These are phyloP conservation scores for Camellia oleifera DNA, from an alignment of 179 eudicot species.

Conservation along the genomic window DNA sequence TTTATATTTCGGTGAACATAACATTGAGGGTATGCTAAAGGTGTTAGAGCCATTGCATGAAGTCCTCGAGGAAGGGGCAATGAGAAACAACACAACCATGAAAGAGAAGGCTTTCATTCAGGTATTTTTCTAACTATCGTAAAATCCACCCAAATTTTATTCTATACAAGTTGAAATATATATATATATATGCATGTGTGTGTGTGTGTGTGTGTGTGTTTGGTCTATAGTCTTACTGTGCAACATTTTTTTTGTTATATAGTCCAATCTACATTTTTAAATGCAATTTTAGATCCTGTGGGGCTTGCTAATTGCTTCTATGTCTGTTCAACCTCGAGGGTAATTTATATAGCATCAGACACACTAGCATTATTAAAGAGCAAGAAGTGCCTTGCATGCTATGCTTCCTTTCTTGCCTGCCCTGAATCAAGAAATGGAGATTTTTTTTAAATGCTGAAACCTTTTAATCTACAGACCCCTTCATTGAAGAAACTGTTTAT, in stretches of 20 bases:
- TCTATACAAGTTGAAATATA: neutral
- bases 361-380: too few species aligned
- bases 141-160: neutral
- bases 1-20: conserved; percentile 90
- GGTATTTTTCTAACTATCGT: conserved; percentile 32
- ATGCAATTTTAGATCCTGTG: neutral
- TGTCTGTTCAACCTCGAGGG: neutral
- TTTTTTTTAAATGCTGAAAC: neutral
- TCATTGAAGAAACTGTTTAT: neutral
- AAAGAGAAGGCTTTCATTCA: conserved; percentile 88
- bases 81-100: conserved; percentile 60
- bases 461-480: neutral
- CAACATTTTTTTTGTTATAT: neutral
- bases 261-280: neutral
- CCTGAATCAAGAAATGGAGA: neutral
- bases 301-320: neutral
- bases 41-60: conserved; percentile 95
- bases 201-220: too few species aligned
- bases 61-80: conserved; percentile 88
- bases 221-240: too few species aligned
- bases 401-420: too few species aligned
- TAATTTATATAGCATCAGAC: neutral
- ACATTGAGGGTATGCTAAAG: conserved; percentile 90
- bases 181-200: too few species aligned
- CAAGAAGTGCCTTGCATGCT: too few species aligned